phyloP scores from a whole-genome alignment of 352 stramenopile genomes.

The Pythium scleroteichum region DNA sequence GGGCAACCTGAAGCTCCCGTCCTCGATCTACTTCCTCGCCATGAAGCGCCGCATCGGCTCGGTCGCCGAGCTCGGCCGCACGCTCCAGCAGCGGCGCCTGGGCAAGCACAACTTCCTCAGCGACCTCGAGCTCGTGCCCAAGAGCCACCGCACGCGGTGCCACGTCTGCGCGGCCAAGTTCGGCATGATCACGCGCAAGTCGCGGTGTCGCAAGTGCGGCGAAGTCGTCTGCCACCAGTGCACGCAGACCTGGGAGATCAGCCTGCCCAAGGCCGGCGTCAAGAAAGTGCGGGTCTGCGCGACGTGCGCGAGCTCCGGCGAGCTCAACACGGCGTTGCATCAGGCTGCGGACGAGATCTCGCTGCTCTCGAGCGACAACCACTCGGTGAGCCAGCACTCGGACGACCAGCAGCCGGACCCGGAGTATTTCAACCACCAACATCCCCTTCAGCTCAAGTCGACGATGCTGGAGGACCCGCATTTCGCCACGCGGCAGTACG shows the following conservation, averaged over 20 bases:
- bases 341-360: slow-evolving; percentile 29
- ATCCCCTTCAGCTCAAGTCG: slow-evolving; percentile 8
- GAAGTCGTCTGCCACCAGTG: slow-evolving; percentile 73
- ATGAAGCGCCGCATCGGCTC: slow-evolving; percentile 56
- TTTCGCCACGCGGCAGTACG: not conserved
- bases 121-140: slow-evolving; percentile 68
- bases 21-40: slow-evolving; percentile 46
- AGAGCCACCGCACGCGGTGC: slow-evolving; percentile 54
- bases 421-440: slow-evolving; percentile 13
- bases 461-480: slow-evolving; percentile 10
- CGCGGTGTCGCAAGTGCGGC: slow-evolving; percentile 66
- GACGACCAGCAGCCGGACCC: slow-evolving; percentile 1
- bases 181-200: slow-evolving; percentile 59
- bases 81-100: slow-evolving; percentile 53
- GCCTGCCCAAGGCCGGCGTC: slow-evolving; percentile 42
- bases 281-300: slow-evolving; percentile 65
- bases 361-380: slow-evolving; percentile 22
- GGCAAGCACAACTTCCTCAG: slow-evolving; percentile 56
- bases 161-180: slow-evolving; percentile 63
- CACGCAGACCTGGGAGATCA: slow-evolving; percentile 56
- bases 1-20: slow-evolving; percentile 46
- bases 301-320: slow-evolving; percentile 42
- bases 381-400: slow-evolving; percentile 27
- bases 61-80: slow-evolving; percentile 48
- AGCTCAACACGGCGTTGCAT: slow-evolving; percentile 22